Base-by-base conservation (phyloP, 805 yeast species). In the Saturnispora zaruensis region DNA sequence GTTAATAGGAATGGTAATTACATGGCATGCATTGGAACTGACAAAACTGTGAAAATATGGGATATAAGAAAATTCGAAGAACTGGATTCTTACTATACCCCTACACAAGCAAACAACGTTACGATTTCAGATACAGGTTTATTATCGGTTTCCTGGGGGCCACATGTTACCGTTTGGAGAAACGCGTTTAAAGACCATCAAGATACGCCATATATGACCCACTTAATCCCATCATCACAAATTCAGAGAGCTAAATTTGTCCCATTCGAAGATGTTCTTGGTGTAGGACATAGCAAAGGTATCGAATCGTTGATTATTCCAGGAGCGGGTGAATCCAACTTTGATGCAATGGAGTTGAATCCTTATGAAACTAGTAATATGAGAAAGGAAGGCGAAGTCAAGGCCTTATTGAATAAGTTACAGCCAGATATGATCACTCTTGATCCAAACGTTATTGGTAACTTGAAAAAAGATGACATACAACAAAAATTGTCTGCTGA, bases 241-340 rank as follows among this genome's bases (percentile, higher is more conserved):
- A 74, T 88, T 16, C 82, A 80, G 57, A 77, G 76, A 50, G 70
- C 81, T 38, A 77, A 76, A 59, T 89, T 83, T 64, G 95, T 91
- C 36, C 99, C 99, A 13, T 93, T 83, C 67, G 99, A 93, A 71
- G 99, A 93, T 85, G 72, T 91, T n/a, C 72, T 93, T 23, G 96
- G 96, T 24, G 78, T 85, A 9, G 97, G 97, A 2, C 95, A 88
- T 63, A 73, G 77, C 46, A 67, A 69, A 1, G 96, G 96, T 42
- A 74, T 89, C 38, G 77, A 83, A n/a, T 82, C 93, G n/a, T 58
- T 93, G 53, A 84, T 93, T 57, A 76, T 93, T 51, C 99, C 99
- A 38, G 99, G 99, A 24, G 74, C 97, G 40, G 99, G 99, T 72
- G 99, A 93, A 70, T 96, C 99, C 54, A 93, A 93, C 69, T 89